Evolutionary conservation across 2,329 filamentous ascomycete species (phyloP).

Genomic region (Cyanodermella asteris): DNA sequence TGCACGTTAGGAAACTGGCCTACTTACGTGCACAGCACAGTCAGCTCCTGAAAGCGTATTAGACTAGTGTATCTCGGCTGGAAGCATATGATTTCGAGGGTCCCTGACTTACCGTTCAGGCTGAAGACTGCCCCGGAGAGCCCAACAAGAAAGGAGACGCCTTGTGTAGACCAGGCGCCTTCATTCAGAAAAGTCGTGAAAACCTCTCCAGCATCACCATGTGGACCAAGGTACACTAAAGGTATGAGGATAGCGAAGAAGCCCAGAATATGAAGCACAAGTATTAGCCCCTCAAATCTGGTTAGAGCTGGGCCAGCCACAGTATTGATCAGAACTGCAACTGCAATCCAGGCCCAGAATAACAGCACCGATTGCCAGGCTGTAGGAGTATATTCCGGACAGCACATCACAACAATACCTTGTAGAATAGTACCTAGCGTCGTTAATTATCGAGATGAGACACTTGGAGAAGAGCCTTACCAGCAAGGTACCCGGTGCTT

Average conservation of each 20-base stretch:
- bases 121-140: slow-evolving; percentile 5
- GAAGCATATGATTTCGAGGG: too few relatives aligned
- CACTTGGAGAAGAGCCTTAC: too few relatives aligned
- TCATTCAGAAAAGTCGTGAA: slow-evolving; percentile 14
- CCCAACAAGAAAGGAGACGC: slow-evolving; percentile 11
- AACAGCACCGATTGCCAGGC: slow-evolving; percentile 20
- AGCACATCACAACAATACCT: slow-evolving; percentile 17
- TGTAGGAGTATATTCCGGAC: slow-evolving; percentile 14
- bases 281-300: slow-evolving; percentile 11
- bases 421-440: too few relatives aligned
- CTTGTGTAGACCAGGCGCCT: slow-evolving; percentile 9
- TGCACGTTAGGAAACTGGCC: neutral
- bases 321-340: slow-evolving; percentile 16
- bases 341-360: slow-evolving; percentile 14
- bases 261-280: slow-evolving; percentile 14
- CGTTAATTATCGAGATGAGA: too few relatives aligned
- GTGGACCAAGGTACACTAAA: slow-evolving; percentile 14
- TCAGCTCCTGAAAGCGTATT: slow-evolving; percentile 1
- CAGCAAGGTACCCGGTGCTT: slow-evolving; percentile 5
- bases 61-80: too few relatives aligned
- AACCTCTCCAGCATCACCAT: slow-evolving; percentile 16
- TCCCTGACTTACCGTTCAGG: slow-evolving; percentile 7
- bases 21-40: slow-evolving; percentile 3
- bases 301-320: slow-evolving; percentile 14
- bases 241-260: slow-evolving; percentile 18